Base-by-base conservation (phyloP, 2,329 filamentous ascomycete species). In the Emmonsiellopsis sp. region DNA sequence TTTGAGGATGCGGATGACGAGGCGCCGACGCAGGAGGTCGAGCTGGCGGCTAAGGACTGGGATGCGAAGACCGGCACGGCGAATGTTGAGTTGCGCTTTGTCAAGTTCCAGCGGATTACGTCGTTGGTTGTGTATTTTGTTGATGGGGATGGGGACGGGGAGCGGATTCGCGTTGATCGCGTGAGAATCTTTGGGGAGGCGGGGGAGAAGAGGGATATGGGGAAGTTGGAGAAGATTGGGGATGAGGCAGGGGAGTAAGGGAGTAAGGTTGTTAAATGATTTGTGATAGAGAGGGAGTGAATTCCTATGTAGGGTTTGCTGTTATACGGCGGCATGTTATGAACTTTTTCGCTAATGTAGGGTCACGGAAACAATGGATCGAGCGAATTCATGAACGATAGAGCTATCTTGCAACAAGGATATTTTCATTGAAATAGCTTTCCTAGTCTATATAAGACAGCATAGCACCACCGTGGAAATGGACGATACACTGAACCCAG, bases 61-160 rank as follows among this genome's bases (percentile, higher is more conserved):
- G 87, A 90, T 68, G 56, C 65, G 49, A 75, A 78, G 44, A 82
- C 87, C 11, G 86, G 84, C 50, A 92, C 88, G 7, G 86, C 83
- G 11, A 87, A 78, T 62, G 73, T 92, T 52, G 73, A 79, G 44
- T 74, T 97, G 62, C 87, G 91, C 11, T 96, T 92, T 65, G 93
- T 98, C 72, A 96, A 96, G 74, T 98, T 97, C 77, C 93, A 97
- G 74, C 94, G 90, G 66, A 87, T 96, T 52, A 86, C 83, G 55
- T 93, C 85, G 57, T 67, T 98, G 62, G 86, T 95, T 14, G 62
- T 98, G 9, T 98, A 96, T 68, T 84, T 98, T 36, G 87, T 87
- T 52, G 85, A 94, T 66, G 91, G 90, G 2, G 87, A 92, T 52
- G 85, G 84, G 14, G 85, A 88, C 50, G 82, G 85, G 43, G 91